Percentiles rank a stretch among this genome's conserved stretches.
These are phyloP conservation scores for Pythium vanterpoolii DNA, from an alignment of 352 stramenopile species.

Conservation along the genomic window DNA sequence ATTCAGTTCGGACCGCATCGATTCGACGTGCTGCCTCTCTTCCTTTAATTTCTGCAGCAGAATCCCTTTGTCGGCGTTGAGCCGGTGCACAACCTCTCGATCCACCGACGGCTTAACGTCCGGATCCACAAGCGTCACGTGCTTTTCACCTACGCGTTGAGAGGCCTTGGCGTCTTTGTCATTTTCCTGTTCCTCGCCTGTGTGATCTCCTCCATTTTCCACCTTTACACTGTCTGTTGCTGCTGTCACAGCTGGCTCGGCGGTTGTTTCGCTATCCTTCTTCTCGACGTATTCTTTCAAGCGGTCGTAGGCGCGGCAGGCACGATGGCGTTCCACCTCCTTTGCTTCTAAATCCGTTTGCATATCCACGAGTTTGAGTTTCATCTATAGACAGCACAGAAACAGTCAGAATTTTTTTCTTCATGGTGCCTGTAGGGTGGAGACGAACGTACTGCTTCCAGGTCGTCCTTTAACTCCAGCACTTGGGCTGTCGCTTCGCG, in stretches of 20 bases:
- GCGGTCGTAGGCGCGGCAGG: slow-evolving; percentile 74
- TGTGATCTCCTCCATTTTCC: background rate
- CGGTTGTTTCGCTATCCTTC: background rate
- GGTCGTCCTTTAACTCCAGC: slow-evolving; percentile 45
- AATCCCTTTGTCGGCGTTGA: slow-evolving; percentile 13
- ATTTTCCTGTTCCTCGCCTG: too few species aligned
- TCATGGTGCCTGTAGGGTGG: background rate
- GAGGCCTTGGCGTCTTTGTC: background rate
- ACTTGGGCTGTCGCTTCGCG: slow-evolving; percentile 38
- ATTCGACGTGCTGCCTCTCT: slow-evolving; percentile 25
- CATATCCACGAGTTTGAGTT: slow-evolving; percentile 53
- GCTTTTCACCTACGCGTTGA: slow-evolving; percentile 7
- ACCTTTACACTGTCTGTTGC: slow-evolving; percentile 10
- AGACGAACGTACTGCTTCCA: slow-evolving; percentile 46
- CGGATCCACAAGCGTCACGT: slow-evolving; percentile 21
- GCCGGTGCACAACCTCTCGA: background rate
- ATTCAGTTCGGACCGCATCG: slow-evolving; percentile 11
- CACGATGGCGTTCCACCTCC: slow-evolving; percentile 72
- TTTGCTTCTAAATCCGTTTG: slow-evolving; percentile 69
- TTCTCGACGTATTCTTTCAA: slow-evolving; percentile 53
- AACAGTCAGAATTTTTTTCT: slow-evolving; percentile 4
- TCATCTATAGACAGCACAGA: slow-evolving; percentile 34
- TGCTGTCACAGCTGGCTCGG: slow-evolving; percentile 11
- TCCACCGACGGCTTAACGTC: slow-evolving; percentile 14
- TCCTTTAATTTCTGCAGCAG: slow-evolving; percentile 53